These are phyloP conservation scores for Globisporangium middletonii DNA, from an alignment of 352 stramenopile species.

Conservation along the genomic window DNA sequence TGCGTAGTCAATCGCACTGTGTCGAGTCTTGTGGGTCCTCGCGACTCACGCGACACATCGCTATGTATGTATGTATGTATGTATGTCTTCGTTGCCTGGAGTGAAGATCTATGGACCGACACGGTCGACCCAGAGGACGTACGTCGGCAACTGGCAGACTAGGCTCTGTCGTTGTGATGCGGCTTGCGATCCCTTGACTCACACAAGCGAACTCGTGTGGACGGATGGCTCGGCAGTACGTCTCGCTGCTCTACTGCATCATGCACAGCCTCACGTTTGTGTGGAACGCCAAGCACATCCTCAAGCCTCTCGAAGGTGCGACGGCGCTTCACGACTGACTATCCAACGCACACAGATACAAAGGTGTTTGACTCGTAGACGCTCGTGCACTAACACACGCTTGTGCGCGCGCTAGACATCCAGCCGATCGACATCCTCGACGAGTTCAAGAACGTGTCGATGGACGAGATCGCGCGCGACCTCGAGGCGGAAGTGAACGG, in stretches of 20 bases:
- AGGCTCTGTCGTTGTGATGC: not conserved
- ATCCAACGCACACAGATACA: no score
- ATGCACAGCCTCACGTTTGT: conserved; percentile 58
- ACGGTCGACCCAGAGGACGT: conserved; percentile 61
- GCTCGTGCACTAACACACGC: not conserved
- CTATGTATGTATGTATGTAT: not conserved
- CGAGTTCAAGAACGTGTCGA: conserved; percentile 35
- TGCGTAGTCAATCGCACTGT: conserved; percentile 14
- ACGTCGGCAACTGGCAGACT: conserved; percentile 13
- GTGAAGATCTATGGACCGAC: conserved; percentile 60
- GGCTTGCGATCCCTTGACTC: not conserved
- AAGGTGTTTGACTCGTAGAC: no score
- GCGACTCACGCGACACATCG: no score
- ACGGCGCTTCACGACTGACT: not conserved
- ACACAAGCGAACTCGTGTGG: not conserved
- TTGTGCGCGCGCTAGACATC: conserved; percentile 28
- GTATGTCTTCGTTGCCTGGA: not conserved
- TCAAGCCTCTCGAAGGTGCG: conserved; percentile 49
- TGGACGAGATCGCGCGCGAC: conserved; percentile 42
- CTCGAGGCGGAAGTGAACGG: conserved; percentile 43
- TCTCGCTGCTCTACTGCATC: conserved; percentile 76
- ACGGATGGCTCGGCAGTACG: conserved; percentile 31
- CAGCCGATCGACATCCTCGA: conserved; percentile 48
- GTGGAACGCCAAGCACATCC: conserved; percentile 31
- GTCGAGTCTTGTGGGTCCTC: no score